Evolutionary conservation across 106 monocot genomes (phyloP), one percentile per base, ranked within the genome.

Genomic region (Acorus calamus): DNA sequence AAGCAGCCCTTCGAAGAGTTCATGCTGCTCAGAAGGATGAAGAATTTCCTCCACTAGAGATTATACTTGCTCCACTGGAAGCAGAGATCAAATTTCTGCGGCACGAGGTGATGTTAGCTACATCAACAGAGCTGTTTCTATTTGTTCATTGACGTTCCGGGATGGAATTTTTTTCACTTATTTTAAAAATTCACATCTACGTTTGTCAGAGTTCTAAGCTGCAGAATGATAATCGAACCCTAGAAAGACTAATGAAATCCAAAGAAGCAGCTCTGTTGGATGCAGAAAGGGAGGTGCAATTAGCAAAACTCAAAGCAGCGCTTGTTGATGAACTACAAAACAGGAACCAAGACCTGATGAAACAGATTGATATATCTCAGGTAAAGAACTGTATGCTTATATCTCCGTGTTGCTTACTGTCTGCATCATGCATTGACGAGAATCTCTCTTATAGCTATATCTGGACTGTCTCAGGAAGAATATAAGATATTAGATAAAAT

Each of bases 21-120:
- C 87, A 92, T 86, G 86, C 92, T 61, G 80, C 84, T 63, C 92
- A 87, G 52, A 92, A 84, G 51, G 92, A 92, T 74, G 92, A 92
- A 52, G 92, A 87, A 5, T 42, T 81, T 6, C 92, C 86, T n/a
- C 74, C 81, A 11, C 53, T 92, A 41, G 92, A 92, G 57, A 75
- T 71, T 53, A 86, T 90, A 70, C 87, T 92, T 69, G 69, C 67
- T 11, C 91, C 91, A n/a, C 86, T 91, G 47, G 91, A 91, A 70
- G 86, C 91, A 67, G 91, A 91, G 57, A 89, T 85, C 13, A 89
- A 77, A 42, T 63, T 81, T 64, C 65, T 89, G 57, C 69, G 72
- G 52, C 89, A 72, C 69, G 85, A 85, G 85, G 89, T 89, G 64
- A 8, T 47, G 51, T 64, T 11, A 11, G 45, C 43, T 50, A 11